Base-by-base conservation (phyloP, 1,284 basidiomycete species). In the Leccinum insigne region DNA sequence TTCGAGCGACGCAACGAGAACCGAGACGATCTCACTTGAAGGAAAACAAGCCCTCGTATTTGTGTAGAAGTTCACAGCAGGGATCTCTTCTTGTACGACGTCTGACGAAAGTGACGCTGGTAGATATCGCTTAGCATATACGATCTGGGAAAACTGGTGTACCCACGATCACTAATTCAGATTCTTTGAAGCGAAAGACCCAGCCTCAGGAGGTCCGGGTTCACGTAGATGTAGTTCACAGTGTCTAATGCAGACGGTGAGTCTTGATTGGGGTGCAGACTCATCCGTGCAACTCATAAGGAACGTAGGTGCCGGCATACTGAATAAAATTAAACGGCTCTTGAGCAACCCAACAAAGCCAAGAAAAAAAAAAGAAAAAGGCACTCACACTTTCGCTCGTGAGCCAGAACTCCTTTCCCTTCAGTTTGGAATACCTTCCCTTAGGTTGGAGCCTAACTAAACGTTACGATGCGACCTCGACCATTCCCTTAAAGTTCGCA, bases 201-300 rank as follows among this genome's bases (percentile, higher is more conserved):
- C 8, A 35, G 35, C 35, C 35, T 35, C 35, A 92, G 74, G 0
- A 77, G 70, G 2, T 70, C 75, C 0, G 87, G 84, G 63, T 92
- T 78, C 38, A 83, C 82, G 70, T 86, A 90, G 62, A 93, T 89
- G 71, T 83, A 89, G 75, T 92, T 86, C 3, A 90, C 90, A 67
- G 91, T 88, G 70, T 92, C 90, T 92, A 52, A 52, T 23, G 60
- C 23, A 18, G 35, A 58, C 21, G n/a, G 16, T 67, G 29, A 66
- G 60, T 32, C 9, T 10, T 10, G 13, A 4, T 29, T n/a, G 3
- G 1, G 4, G 4, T 44, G n/a, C 10, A 5, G 5, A 5, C 13
- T 2, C 2, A n/a, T 18, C 52, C 16, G 42, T 58, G 10, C 44
- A 60, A 66, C 76, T 67, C 29, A 81, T 79, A 65, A 52, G 90